A percentile compares a stretch with the other conserved stretches of the same genome.
These are phyloP conservation scores for Rutstroemia sp. DNA, from an alignment of 2,329 filamentous ascomycete genomes.

Conservation along the genomic window DNA sequence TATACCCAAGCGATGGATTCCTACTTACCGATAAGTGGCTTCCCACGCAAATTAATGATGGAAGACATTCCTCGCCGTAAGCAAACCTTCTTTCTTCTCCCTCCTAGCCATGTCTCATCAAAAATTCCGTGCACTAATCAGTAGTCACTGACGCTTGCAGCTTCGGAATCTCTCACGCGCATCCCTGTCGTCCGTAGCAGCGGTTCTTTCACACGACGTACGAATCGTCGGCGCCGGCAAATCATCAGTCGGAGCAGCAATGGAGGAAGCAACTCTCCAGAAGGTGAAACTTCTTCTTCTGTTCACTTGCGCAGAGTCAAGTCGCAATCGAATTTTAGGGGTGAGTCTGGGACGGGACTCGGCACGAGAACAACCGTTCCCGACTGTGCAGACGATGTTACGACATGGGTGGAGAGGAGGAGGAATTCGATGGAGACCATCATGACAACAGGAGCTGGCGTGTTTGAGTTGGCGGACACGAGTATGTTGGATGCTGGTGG, in stretches of 20 bases:
- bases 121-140: too few relatives aligned
- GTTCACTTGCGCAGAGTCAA: not conserved
- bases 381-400: not conserved
- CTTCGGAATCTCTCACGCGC: not conserved
- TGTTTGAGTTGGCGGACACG: conserved; percentile 8
- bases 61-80: not conserved
- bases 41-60: not conserved
- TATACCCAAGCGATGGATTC: not conserved
- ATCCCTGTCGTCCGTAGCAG: not conserved
- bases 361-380: too few relatives aligned
- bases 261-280: not conserved
- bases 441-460: not conserved
- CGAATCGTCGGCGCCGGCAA: not conserved
- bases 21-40: conserved; percentile 1
- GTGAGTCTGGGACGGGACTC: not conserved
- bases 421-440: not conserved
- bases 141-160: too few relatives aligned
- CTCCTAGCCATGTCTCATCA: not conserved
- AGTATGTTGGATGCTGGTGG: not conserved
- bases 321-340: not conserved
- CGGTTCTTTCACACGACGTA: not conserved
- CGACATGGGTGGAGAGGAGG: not conserved
- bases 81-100: not conserved
- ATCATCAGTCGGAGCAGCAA: not conserved
- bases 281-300: not conserved